Evolutionary conservation across 306 rosid species (phyloP).

Genomic region (Styphnolobium japonicum): DNA sequence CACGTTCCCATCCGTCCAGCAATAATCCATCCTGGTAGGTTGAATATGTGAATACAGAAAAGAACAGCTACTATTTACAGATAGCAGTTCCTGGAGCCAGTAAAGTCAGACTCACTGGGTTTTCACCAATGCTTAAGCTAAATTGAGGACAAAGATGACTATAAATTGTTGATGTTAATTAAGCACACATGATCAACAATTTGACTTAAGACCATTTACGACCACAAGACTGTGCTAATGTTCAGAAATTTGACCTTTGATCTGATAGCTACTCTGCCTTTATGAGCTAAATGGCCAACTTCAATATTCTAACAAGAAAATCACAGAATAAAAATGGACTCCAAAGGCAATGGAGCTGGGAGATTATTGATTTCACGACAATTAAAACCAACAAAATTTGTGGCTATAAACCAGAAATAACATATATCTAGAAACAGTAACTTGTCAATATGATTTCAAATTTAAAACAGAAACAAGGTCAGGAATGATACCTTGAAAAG

Average conservation of each 20-base stretch:
- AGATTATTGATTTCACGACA: neutral
- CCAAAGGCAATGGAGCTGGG: neutral
- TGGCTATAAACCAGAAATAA: neutral
- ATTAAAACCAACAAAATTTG: neutral
- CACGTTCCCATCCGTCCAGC: neutral
- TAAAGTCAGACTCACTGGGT: neutral
- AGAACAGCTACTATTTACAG: neutral
- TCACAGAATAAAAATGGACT: neutral
- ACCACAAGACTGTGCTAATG: no score
- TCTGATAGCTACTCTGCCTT: neutral
- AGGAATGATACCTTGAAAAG: slow-evolving; percentile 64
- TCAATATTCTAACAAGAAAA: neutral
- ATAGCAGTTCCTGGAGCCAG: neutral
- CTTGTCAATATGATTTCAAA: neutral
- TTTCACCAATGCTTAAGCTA: neutral
- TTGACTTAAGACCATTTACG: neutral
- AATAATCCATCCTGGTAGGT: no score
- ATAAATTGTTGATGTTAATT: neutral
- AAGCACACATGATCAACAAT: neutral
- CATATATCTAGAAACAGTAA: slow-evolving; percentile 8
- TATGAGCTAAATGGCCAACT: neutral
- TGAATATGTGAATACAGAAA: neutral
- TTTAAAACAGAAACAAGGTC: slow-evolving; percentile 12
- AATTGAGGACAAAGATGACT: neutral
- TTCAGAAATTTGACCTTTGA: neutral